A percentile compares a stretch with the other conserved stretches of the same genome.
Evolutionary conservation across 1,139 yeast genomes (phyloP).

Genomic region (Pichia sp.): DNA sequence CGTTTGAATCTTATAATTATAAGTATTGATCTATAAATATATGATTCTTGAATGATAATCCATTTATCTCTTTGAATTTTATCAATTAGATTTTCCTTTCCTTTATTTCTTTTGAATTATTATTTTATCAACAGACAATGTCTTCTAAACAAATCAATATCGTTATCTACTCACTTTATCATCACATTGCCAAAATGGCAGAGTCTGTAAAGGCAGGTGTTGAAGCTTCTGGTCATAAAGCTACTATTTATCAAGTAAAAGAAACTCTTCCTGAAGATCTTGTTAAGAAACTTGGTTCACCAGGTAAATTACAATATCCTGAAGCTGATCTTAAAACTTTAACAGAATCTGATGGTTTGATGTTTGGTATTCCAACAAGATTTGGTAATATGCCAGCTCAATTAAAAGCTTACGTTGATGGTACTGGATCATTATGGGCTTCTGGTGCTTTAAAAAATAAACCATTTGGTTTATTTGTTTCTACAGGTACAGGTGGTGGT

Average conservation of each 20-base stretch:
- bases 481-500: conserved; percentile 83
- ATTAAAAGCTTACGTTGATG: conserved; percentile 73
- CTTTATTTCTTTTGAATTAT: too few relatives aligned
- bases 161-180: conserved; percentile 74
- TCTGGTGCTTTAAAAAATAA: conserved; percentile 65
- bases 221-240: conserved; percentile 63
- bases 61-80: too few relatives aligned
- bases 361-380: conserved; percentile 79
- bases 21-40: too few relatives aligned
- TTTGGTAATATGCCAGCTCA: conserved; percentile 78
- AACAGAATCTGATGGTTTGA: conserved; percentile 60
- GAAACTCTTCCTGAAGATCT: conserved; percentile 70
- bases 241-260: conserved; percentile 68
- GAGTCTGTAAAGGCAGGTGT: conserved; percentile 64
- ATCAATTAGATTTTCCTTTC: too few relatives aligned
- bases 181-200: conserved; percentile 66
- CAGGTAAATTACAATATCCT: conserved; percentile 61
- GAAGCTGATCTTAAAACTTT: conserved; percentile 54
- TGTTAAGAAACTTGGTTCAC: conserved; percentile 55
- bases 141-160: conserved; percentile 30
- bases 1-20: too few relatives aligned
- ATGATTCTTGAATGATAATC: too few relatives aligned
- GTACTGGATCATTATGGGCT: conserved; percentile 78
- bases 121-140: too few relatives aligned
- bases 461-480: conserved; percentile 65